Percentiles rank a stretch among this genome's conserved stretches.
Conservation (phyloP, 768 basidiomycete species). For the Pleurotus tuoliensis region DNA sequence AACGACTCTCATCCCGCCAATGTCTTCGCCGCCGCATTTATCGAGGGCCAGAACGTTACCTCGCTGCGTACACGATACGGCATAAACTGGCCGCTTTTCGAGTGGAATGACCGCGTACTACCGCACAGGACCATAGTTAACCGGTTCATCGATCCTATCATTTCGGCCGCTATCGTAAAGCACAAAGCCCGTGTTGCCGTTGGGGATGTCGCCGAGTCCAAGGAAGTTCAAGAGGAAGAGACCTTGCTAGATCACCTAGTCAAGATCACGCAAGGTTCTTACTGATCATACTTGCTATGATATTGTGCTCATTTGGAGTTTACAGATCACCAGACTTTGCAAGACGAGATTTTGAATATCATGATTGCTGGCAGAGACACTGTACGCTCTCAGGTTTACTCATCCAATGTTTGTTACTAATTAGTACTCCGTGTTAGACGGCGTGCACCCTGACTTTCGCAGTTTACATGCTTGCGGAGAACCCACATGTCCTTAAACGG, state of each 20-base stretch:
- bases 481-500: conserved; percentile 40
- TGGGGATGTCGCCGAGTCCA: conserved; percentile 12
- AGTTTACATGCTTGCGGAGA: conserved; percentile 50
- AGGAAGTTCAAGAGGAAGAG: conserved; percentile 31
- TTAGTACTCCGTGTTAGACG: conserved; percentile 25
- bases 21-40: conserved; percentile 47
- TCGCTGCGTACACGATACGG: conserved; percentile 35
- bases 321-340: conserved; percentile 35
- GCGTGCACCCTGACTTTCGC: conserved; percentile 50
- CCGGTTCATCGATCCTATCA: conserved; percentile 46
- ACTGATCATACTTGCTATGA: not conserved
- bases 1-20: conserved; percentile 32
- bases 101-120: conserved; percentile 44
- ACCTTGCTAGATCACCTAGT: conserved; percentile 48
- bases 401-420: not conserved
- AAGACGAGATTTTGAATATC: conserved; percentile 51
- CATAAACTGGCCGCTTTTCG: conserved; percentile 42
- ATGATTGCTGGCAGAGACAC: conserved; percentile 58
- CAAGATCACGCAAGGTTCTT: conserved; percentile 46
- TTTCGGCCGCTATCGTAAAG: conserved; percentile 40
- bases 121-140: conserved; percentile 41
- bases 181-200: conserved; percentile 17
- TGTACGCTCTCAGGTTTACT: conserved; percentile 19
- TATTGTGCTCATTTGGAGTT: not conserved
- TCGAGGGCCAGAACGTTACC: conserved; percentile 34